phyloP scores from a whole-genome alignment of 768 basidiomycete genomes.

The Termitomyces sp. region DNA sequence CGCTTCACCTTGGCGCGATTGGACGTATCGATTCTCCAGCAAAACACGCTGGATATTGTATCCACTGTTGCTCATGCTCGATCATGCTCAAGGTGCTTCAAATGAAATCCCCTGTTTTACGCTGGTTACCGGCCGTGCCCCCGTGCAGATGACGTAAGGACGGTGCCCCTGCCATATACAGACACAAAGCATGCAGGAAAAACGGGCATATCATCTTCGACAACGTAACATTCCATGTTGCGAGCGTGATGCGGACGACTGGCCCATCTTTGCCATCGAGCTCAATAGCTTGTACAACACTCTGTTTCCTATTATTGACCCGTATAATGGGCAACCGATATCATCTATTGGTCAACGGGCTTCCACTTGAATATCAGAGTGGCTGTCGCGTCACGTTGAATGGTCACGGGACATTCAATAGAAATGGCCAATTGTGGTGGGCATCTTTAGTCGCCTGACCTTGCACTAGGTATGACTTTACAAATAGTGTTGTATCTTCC shows the following conservation, averaged over 20 bases:
- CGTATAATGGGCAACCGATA: conserved; percentile 29
- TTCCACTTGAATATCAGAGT: conserved; percentile 32
- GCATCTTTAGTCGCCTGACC: no score
- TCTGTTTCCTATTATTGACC: not conserved
- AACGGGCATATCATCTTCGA: conserved; percentile 24
- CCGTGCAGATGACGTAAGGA: conserved; percentile 18
- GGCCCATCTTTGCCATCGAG: conserved; percentile 28
- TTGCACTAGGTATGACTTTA: no score
- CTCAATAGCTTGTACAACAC: conserved; percentile 27
- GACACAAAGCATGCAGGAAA: conserved; percentile 12
- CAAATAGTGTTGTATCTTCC: no score
- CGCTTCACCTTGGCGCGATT: no score
- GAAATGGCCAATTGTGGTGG: conserved; percentile 31
- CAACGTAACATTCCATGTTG: conserved; percentile 31
- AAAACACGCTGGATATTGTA: no score
- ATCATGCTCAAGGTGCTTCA: no score
- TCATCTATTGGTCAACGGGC: conserved; percentile 33
- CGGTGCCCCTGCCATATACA: conserved; percentile 21
- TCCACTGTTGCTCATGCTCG: no score
- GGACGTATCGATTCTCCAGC: no score
- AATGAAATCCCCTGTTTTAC: no score
- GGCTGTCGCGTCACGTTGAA: conserved; percentile 26
- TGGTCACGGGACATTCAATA: conserved; percentile 35
- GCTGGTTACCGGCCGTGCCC: not conserved
- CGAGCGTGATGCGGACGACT: conserved; percentile 30